Conservation (phyloP, 352 stramenopile species). For the Achlya hypogyna region DNA sequence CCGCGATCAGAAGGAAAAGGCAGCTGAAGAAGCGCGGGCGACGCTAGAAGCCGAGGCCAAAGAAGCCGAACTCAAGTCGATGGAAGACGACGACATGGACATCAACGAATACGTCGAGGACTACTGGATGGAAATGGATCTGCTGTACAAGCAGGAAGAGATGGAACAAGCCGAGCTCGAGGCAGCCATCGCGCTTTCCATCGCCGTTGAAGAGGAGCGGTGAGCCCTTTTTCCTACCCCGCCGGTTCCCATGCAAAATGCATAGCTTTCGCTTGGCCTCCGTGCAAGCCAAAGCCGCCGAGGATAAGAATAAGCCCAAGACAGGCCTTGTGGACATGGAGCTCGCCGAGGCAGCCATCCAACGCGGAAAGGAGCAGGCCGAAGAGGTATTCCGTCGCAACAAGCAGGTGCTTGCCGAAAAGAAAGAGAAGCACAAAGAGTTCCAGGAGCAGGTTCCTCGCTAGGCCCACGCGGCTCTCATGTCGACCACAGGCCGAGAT, state of each 20-base stretch:
- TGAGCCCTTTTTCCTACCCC: background rate
- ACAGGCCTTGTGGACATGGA: slow-evolving; percentile 33
- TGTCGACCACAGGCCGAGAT: slow-evolving; percentile 36
- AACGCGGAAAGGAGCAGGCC: slow-evolving; percentile 58
- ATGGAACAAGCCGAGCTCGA: slow-evolving; percentile 79
- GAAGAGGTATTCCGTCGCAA: slow-evolving; percentile 65
- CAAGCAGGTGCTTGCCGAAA: slow-evolving; percentile 62
- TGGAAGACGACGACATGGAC: slow-evolving; percentile 26
- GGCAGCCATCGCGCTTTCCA: slow-evolving; percentile 62
- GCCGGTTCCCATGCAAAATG: background rate
- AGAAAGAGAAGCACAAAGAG: slow-evolving; percentile 57
- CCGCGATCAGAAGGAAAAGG: slow-evolving; percentile 31
- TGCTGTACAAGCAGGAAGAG: slow-evolving; percentile 80
- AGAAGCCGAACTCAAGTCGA: slow-evolving; percentile 19
- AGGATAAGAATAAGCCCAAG: slow-evolving; percentile 53
- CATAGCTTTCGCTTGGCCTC: slow-evolving; percentile 33
- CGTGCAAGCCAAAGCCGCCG: slow-evolving; percentile 42
- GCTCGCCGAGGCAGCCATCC: slow-evolving; percentile 45
- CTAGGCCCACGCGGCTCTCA: background rate
- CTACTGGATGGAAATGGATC: slow-evolving; percentile 76
- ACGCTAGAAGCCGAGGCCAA: slow-evolving; percentile 19
- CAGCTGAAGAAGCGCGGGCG: background rate
- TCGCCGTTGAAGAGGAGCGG: slow-evolving; percentile 63
- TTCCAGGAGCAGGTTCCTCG: slow-evolving; percentile 33
- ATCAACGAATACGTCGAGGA: slow-evolving; percentile 30